Conservation (phyloP, 169 alveolate genomes). For the Babesia microti region DNA sequence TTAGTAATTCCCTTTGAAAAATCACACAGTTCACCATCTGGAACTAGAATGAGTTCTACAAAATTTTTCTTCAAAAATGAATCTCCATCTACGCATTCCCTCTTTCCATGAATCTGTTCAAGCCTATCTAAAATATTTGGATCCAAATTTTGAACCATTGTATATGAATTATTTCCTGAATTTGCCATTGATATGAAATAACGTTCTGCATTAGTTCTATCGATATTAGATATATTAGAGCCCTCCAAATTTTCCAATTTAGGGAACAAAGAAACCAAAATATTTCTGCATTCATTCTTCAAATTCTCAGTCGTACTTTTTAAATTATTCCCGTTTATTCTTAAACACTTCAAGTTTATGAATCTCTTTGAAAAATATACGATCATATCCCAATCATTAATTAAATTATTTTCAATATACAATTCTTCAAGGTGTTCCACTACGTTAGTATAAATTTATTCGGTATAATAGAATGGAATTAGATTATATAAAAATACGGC, state of each 20-base stretch:
- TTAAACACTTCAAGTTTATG: slow-evolving; percentile 6
- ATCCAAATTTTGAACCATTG: background rate
- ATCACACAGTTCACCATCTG: slow-evolving; percentile 41
- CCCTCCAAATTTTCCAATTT: slow-evolving; percentile 26
- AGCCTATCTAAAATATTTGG: no score
- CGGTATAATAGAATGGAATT: no score
- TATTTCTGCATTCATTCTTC: slow-evolving; percentile 14
- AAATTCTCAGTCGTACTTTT: background rate
- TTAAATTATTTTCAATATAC: slow-evolving; percentile 17
- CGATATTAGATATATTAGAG: slow-evolving; percentile 12
- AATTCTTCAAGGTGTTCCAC: slow-evolving; percentile 14
- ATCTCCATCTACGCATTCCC: slow-evolving; percentile 1
- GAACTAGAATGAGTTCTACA: slow-evolving; percentile 12
- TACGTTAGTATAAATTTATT: no score
- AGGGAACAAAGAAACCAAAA: slow-evolving; percentile 24
- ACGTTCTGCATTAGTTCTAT: slow-evolving; percentile 36
- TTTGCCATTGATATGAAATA: slow-evolving; percentile 17
- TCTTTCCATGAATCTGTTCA: slow-evolving; percentile 9
- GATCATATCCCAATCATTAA: slow-evolving; percentile 22
- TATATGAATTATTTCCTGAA: slow-evolving; percentile 1
- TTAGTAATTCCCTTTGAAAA: slow-evolving; percentile 4
- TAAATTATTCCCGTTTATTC: no score
- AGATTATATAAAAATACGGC: no score
- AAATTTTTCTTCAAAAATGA: background rate
- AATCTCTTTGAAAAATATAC: slow-evolving; percentile 6